phyloP scores from a whole-genome alignment of 1,284 basidiomycete species.

The Ustilago bromivora region DNA sequence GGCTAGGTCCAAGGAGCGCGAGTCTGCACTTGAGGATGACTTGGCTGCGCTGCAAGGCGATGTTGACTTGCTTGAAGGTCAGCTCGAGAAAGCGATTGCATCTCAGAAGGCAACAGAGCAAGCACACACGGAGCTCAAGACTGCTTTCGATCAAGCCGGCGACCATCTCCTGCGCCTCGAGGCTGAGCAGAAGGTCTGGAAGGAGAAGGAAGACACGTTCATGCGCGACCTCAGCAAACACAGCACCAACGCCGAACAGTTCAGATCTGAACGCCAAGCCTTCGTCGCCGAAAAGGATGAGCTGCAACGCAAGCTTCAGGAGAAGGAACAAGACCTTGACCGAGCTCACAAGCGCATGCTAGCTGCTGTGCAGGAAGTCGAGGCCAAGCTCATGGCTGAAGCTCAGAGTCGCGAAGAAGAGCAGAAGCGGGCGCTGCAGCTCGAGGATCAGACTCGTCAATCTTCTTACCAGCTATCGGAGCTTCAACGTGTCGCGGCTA shows the following conservation, averaged over 20 bases:
- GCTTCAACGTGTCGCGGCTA: constrained; percentile 79
- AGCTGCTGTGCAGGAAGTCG: constrained; percentile 77
- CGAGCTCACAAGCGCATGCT: constrained; percentile 84
- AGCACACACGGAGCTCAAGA: constrained; percentile 78
- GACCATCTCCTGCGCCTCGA: constrained; percentile 85
- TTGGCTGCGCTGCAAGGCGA: constrained; percentile 83
- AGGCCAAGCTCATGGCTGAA: constrained; percentile 79
- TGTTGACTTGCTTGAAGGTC: constrained; percentile 84
- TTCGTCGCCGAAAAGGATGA: constrained; percentile 75
- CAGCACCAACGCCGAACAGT: constrained; percentile 48
- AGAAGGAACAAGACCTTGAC: constrained; percentile 83
- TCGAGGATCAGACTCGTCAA: constrained; percentile 68
- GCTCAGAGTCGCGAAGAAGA: constrained; percentile 72
- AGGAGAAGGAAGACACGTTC: constrained; percentile 73
- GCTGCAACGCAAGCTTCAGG: constrained; percentile 77
- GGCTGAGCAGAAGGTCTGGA: constrained; percentile 80
- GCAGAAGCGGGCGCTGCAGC: constrained; percentile 48
- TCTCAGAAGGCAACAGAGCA: constrained; percentile 69
- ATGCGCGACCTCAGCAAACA: constrained; percentile 58
- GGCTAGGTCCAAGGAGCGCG: constrained; percentile 84
- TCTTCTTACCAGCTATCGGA: constrained; percentile 84
- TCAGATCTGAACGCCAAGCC: constrained; percentile 44
- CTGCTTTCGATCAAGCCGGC: constrained; percentile 83
- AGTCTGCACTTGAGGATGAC: constrained; percentile 87
- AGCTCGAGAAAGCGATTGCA: constrained; percentile 81